Evolutionary conservation across 2,329 filamentous ascomycete species (phyloP).

Genomic region (Exophiala bonariae): DNA sequence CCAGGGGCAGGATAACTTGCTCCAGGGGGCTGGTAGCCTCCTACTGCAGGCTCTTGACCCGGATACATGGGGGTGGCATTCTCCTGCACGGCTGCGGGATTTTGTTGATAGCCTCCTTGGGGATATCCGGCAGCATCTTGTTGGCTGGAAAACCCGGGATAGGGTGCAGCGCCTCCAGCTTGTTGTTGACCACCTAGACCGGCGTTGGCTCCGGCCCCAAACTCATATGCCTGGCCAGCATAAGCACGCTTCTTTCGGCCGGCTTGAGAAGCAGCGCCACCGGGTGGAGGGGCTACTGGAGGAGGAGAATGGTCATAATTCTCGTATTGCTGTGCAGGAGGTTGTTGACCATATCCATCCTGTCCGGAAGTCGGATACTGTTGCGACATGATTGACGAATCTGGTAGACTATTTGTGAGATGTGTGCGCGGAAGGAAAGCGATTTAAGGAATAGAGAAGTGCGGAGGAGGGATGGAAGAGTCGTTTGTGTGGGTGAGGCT

Average conservation of each 20-base stretch:
- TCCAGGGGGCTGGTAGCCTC: slow-evolving; percentile 68
- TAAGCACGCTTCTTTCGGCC: slow-evolving; percentile 84
- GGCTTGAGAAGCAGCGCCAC: slow-evolving; percentile 27
- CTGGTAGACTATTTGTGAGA: too few relatives aligned
- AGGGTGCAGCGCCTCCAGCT: slow-evolving; percentile 60
- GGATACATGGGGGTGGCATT: slow-evolving; percentile 34
- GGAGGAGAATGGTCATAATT: slow-evolving; percentile 38
- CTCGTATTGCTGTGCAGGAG: slow-evolving; percentile 38
- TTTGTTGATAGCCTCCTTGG: slow-evolving; percentile 42
- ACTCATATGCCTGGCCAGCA: slow-evolving; percentile 91
- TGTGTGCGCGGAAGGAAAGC: neutral
- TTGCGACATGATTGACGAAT: slow-evolving; percentile 35
- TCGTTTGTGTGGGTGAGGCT: neutral
- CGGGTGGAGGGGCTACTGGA: slow-evolving; percentile 34
- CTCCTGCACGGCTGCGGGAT: slow-evolving; percentile 32
- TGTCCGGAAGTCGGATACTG: slow-evolving; percentile 37
- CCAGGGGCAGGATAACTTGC: slow-evolving; percentile 64
- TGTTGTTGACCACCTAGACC: slow-evolving; percentile 49
- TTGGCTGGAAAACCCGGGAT: slow-evolving; percentile 61
- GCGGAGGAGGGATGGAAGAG: neutral
- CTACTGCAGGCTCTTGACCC: slow-evolving; percentile 47
- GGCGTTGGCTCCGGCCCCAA: slow-evolving; percentile 83
- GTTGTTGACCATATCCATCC: slow-evolving; percentile 49
- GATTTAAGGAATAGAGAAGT: neutral
- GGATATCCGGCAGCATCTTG: slow-evolving; percentile 48